Conservation (phyloP, 768 basidiomycete species). For the Lactifluus hygrophoroides region DNA sequence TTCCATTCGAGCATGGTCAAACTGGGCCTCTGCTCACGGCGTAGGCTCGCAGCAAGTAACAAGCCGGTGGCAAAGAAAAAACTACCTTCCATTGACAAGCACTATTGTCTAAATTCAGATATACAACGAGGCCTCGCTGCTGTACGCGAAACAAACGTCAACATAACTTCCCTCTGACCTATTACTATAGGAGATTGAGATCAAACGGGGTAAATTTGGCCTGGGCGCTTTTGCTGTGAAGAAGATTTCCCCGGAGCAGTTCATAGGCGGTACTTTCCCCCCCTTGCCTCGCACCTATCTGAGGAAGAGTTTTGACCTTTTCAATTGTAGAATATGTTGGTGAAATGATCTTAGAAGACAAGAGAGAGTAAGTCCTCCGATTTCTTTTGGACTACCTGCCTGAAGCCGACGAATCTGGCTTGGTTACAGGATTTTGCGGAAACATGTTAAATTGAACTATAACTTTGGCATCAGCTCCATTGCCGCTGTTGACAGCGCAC, state of each 20-base stretch:
- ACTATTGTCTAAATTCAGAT: slow-evolving; percentile 8
- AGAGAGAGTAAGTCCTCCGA: slow-evolving; percentile 39
- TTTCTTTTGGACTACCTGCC: neutral
- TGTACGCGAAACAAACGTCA: neutral
- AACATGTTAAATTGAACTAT: slow-evolving; percentile 50
- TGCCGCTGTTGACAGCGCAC: slow-evolving; percentile 45
- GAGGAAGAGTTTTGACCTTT: neutral
- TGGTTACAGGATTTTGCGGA: slow-evolving; percentile 32
- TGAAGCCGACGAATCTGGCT: neutral
- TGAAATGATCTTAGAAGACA: slow-evolving; percentile 42
- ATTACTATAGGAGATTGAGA: neutral
- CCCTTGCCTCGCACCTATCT: neutral
- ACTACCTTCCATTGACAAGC: neutral
- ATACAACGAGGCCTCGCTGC: slow-evolving; percentile 8
- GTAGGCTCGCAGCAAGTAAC: too few relatives aligned
- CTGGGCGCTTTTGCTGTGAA: slow-evolving; percentile 39
- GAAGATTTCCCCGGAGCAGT: neutral
- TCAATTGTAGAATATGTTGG: slow-evolving; percentile 51
- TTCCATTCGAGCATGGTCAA: neutral
- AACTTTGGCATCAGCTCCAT: slow-evolving; percentile 45
- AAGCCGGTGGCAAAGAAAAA: too few relatives aligned
- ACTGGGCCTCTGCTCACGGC: neutral
- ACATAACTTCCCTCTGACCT: neutral
- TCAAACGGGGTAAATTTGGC: slow-evolving; percentile 32
- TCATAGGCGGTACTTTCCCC: slow-evolving; percentile 23